Percentiles rank a stretch among this genome's conserved stretches.
Conservation (phyloP, 768 basidiomycete species). For the Pisolithus albus region DNA sequence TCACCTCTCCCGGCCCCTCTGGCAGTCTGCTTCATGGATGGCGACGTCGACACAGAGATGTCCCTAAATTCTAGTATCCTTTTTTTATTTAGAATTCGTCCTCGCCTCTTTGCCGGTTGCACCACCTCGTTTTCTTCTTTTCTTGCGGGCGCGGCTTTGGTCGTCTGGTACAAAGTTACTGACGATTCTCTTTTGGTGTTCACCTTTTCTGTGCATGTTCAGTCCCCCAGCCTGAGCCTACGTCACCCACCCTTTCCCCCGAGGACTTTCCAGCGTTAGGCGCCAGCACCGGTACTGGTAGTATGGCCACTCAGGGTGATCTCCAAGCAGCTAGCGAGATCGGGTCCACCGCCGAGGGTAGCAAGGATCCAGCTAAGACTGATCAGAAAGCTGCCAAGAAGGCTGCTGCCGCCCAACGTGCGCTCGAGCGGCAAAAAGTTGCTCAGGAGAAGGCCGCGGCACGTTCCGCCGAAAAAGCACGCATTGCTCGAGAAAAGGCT, state of each 20-base stretch:
- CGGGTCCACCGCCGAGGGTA: constrained; percentile 28
- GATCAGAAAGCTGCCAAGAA: constrained; percentile 62
- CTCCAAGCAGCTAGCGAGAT: constrained; percentile 15
- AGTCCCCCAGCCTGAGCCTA: constrained; percentile 32
- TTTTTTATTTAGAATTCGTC: constrained; percentile 29
- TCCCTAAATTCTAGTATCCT: constrained; percentile 9
- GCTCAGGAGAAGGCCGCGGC: constrained; percentile 54
- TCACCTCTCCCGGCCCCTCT: constrained; percentile 22
- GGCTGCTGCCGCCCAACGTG: constrained; percentile 54
- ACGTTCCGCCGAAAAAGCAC: constrained; percentile 47
- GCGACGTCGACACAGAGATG: constrained; percentile 12
- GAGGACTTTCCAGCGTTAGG: constrained; percentile 71
- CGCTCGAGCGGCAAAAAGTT: constrained; percentile 49
- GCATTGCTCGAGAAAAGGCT: constrained; percentile 46
- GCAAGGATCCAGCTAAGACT: constrained; percentile 47
- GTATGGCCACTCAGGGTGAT: constrained; percentile 12
- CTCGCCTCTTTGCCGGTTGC: constrained; percentile 25
- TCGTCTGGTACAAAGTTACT: constrained; percentile 38
- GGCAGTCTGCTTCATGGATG: constrained; percentile 19
- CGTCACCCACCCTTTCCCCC: constrained; percentile 48
- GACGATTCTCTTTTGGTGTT: constrained; percentile 32
- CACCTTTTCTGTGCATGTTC: constrained; percentile 15
- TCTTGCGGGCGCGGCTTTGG: constrained; percentile 34
- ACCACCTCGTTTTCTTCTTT: constrained; percentile 32
- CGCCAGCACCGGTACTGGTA: constrained; percentile 7